phyloP scores from a whole-genome alignment of 140 eudicot genomes.

The Bidens hawaiensis region DNA sequence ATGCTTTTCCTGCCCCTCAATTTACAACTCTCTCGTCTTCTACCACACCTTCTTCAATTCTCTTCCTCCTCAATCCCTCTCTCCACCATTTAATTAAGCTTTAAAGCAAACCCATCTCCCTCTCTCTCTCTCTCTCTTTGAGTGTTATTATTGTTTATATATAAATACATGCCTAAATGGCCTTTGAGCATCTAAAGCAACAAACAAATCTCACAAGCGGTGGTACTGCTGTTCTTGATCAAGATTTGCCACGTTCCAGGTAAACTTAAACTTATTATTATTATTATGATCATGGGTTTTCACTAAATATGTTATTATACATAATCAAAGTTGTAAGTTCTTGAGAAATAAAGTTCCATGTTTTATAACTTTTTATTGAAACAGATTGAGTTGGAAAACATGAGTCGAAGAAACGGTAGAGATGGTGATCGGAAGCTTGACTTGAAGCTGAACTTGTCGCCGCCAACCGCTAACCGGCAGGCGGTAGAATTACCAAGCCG shows the following conservation, averaged over 20 bases:
- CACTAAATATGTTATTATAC: not conserved
- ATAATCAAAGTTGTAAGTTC: not conserved
- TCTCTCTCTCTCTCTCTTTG: constrained; percentile 27
- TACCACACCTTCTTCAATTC: constrained; percentile 52
- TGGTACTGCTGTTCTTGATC: constrained; percentile 19
- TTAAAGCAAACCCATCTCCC: constrained; percentile 54
- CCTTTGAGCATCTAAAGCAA: constrained; percentile 39
- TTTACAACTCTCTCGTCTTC: constrained; percentile 51
- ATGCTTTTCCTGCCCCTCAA: constrained; percentile 58
- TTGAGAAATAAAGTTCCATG: constrained; percentile 7
- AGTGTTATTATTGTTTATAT: constrained; percentile 38
- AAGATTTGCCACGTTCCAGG: constrained; percentile 30
- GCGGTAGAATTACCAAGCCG: constrained; percentile 45
- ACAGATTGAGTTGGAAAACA: constrained; percentile 15
- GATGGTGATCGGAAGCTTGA: constrained; percentile 47
- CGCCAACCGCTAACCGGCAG: constrained; percentile 36
- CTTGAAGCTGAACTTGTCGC: constrained; percentile 69
- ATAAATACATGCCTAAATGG: constrained; percentile 41
- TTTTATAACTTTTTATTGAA: constrained; percentile 17
- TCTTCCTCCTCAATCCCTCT: constrained; percentile 35
- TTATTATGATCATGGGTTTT: constrained; percentile 20
- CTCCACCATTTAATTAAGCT: constrained; percentile 63
- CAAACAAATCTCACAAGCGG: constrained; percentile 28
- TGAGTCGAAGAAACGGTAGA: constrained; percentile 52
- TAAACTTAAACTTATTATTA: not conserved